These are phyloP conservation scores for Vigna reflexopilosa DNA, from an alignment of 306 rosid species.

Conservation along the genomic window DNA sequence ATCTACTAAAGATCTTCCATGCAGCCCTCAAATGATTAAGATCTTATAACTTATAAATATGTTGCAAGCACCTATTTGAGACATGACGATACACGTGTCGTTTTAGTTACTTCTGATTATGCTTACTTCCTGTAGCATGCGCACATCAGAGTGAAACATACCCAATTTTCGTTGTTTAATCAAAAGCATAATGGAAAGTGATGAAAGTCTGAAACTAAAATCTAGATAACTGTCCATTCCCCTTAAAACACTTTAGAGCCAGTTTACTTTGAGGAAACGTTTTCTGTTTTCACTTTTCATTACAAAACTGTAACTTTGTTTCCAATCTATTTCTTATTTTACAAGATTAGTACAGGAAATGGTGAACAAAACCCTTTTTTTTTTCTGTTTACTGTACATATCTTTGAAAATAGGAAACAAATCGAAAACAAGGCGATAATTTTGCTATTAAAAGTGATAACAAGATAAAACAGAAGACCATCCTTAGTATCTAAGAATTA, in stretches of 20 bases:
- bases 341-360: too few species aligned
- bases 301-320: neutral
- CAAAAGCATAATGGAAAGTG: neutral
- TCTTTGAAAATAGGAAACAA: too few species aligned
- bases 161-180: neutral
- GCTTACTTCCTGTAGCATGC: neutral
- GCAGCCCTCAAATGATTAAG: neutral
- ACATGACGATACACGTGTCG: neutral
- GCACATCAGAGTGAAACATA: neutral
- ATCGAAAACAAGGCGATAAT: neutral
- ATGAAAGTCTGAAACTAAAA: neutral
- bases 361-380: neutral
- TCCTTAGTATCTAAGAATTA: neutral
- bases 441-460: neutral
- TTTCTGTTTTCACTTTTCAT: neutral
- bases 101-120: constrained; percentile 8
- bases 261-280: neutral
- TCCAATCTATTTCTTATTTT: too few species aligned
- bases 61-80: constrained; percentile 9
- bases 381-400: neutral
- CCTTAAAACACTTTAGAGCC: constrained; percentile 18
- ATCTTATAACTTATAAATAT: neutral
- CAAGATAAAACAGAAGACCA: too few species aligned
- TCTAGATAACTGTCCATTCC: neutral
- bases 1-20: constrained; percentile 23